A percentile compares a stretch with the other conserved stretches of the same genome.
These are phyloP conservation scores for Wickerhamiella occidentalis DNA, from an alignment of 805 yeast species.

Conservation along the genomic window DNA sequence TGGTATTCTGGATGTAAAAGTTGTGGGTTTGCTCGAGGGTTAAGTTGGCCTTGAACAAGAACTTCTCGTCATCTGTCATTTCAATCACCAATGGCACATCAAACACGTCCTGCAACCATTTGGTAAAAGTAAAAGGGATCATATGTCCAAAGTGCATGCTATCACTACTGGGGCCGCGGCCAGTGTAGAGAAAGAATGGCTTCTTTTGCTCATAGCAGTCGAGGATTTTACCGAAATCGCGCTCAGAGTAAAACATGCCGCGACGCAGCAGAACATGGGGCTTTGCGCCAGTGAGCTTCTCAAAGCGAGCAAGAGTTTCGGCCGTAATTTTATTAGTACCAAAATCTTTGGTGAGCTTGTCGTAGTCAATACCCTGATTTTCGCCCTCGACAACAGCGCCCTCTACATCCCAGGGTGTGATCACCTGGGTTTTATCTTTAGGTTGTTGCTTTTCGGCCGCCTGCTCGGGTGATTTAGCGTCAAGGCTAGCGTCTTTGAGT, in stretches of 20 bases:
- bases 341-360: slow-evolving; percentile 70
- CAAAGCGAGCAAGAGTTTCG: slow-evolving; percentile 67
- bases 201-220: slow-evolving; percentile 89
- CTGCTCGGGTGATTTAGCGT: slow-evolving; percentile 9
- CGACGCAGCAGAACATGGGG: slow-evolving; percentile 86
- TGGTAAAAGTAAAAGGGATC: slow-evolving; percentile 90
- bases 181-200: slow-evolving; percentile 91
- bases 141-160: slow-evolving; percentile 95
- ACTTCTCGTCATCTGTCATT: slow-evolving; percentile 93
- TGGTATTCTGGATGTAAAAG: slow-evolving; percentile 73
- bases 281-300: slow-evolving; percentile 69
- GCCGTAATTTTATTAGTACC: slow-evolving; percentile 65
- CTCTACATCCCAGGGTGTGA: slow-evolving; percentile 98
- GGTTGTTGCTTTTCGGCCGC: background rate
- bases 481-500: slow-evolving; percentile 12
- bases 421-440: slow-evolving; percentile 32
- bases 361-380: slow-evolving; percentile 84
- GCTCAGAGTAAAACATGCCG: slow-evolving; percentile 85
- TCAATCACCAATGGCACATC: slow-evolving; percentile 92
- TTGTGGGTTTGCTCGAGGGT: slow-evolving; percentile 78
- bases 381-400: slow-evolving; percentile 95
- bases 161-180: slow-evolving; percentile 92
- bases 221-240: slow-evolving; percentile 52
- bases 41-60: slow-evolving; percentile 80
- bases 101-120: slow-evolving; percentile 96